Evolutionary conservation across 305 asterid species (phyloP).

Genomic region (Andrographis paniculata): DNA sequence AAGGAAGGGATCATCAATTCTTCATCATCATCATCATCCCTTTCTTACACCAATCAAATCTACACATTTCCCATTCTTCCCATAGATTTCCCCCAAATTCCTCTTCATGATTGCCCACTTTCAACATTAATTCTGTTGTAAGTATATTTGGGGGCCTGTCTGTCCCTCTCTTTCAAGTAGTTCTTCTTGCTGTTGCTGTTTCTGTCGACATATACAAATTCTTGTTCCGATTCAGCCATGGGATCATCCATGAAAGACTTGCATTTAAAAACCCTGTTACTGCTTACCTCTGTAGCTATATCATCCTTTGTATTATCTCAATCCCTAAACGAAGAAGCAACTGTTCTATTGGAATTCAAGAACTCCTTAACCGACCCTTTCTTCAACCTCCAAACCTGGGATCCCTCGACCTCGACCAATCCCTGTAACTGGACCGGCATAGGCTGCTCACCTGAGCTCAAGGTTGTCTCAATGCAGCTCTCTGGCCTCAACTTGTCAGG

Average conservation of each 20-base stretch:
- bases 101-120: background rate
- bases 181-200: too few relatives aligned
- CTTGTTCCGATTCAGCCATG: slow-evolving; percentile 27
- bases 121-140: slow-evolving; percentile 6
- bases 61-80: too few relatives aligned
- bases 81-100: background rate
- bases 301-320: slow-evolving; percentile 27
- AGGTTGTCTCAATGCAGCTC: slow-evolving; percentile 47
- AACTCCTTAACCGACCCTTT: slow-evolving; percentile 43
- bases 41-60: too few relatives aligned
- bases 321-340: slow-evolving; percentile 60
- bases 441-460: slow-evolving; percentile 28
- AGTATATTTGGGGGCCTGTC: background rate
- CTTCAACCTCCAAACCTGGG: slow-evolving; percentile 61
- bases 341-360: slow-evolving; percentile 55
- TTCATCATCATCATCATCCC: too few relatives aligned
- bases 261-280: slow-evolving; percentile 24
- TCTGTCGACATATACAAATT: too few relatives aligned
- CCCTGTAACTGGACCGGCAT: slow-evolving; percentile 85
- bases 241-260: slow-evolving; percentile 32
- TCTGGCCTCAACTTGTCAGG: slow-evolving; percentile 60
- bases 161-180: too few relatives aligned
- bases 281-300: slow-evolving; percentile 31
- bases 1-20: too few relatives aligned
- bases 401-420: slow-evolving; percentile 26